Percentiles rank a stretch among this genome's conserved stretches.
phyloP scores from a whole-genome alignment of 805 yeast species.

The Metschnikowia proteae region DNA sequence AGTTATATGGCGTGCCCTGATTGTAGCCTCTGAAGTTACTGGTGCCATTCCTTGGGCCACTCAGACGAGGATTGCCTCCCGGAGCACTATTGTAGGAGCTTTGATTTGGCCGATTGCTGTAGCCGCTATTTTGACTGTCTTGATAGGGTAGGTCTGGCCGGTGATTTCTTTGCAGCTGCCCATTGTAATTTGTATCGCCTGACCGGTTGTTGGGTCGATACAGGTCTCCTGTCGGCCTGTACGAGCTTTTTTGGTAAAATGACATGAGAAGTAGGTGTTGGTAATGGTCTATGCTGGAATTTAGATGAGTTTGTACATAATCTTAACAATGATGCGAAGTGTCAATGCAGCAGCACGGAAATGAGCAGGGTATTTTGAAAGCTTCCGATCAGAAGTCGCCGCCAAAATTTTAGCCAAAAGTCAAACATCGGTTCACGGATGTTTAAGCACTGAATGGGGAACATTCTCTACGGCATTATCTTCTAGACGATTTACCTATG shows the following conservation, averaged over 20 bases:
- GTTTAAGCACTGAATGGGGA: background rate
- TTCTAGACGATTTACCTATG: background rate
- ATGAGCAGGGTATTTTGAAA: background rate
- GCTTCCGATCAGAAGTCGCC: no score
- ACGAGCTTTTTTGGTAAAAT: conserved; percentile 13
- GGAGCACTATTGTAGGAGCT: background rate
- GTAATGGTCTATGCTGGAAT: background rate
- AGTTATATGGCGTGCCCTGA: background rate
- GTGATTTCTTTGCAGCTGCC: background rate
- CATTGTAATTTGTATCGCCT: background rate
- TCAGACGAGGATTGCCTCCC: background rate
- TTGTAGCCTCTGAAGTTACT: background rate
- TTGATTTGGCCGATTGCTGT: background rate
- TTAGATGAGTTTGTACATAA: background rate
- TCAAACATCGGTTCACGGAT: no score
- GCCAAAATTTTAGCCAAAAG: no score
- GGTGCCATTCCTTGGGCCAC: background rate
- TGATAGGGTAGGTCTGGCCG: background rate
- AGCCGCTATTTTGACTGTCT: background rate
- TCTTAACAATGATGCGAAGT: background rate
- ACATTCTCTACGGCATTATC: no score
- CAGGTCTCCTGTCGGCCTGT: conserved; percentile 17
- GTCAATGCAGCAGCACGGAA: background rate
- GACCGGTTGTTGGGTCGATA: conserved; percentile 14
- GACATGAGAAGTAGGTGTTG: conserved; percentile 9